Conservation (phyloP, 2,329 filamentous ascomycete genomes). For the Diaporthe aspalathi region DNA sequence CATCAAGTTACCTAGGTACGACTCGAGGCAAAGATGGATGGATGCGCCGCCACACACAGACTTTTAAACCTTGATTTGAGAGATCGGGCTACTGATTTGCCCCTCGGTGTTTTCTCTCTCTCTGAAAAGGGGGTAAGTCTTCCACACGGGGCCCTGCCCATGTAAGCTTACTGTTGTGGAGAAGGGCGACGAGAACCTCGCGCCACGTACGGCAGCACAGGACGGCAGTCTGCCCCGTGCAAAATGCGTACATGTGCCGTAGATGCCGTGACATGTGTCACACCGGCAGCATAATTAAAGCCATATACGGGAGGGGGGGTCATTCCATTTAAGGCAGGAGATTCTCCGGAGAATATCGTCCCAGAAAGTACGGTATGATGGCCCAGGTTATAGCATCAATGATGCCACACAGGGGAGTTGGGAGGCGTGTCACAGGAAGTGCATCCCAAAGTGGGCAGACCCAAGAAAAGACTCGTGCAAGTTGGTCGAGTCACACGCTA, state of each 20-base stretch:
- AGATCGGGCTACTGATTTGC: neutral
- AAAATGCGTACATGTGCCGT: neutral
- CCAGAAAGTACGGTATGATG: neutral
- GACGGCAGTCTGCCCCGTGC: neutral
- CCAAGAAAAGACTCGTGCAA: no score
- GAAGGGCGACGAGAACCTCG: neutral
- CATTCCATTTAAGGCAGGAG: conserved; percentile 11
- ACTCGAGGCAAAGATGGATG: neutral
- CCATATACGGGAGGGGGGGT: neutral
- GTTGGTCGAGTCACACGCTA: conserved; percentile 2
- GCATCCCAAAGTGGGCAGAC: neutral
- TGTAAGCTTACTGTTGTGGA: neutral
- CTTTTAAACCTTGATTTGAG: neutral
- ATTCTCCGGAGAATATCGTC: neutral
- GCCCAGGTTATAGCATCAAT: neutral
- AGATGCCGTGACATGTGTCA: neutral
- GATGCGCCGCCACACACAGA: neutral
- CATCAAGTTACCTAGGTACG: neutral
- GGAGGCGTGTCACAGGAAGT: neutral
- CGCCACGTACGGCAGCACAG: neutral
- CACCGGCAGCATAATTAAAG: neutral
- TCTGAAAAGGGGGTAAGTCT: neutral
- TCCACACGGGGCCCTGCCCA: neutral
- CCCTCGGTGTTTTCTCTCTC: neutral
- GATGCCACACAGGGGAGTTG: neutral